Evolutionary conservation across 805 yeast species (phyloP).

Genomic region (Wickerhamiella domercqiae): DNA sequence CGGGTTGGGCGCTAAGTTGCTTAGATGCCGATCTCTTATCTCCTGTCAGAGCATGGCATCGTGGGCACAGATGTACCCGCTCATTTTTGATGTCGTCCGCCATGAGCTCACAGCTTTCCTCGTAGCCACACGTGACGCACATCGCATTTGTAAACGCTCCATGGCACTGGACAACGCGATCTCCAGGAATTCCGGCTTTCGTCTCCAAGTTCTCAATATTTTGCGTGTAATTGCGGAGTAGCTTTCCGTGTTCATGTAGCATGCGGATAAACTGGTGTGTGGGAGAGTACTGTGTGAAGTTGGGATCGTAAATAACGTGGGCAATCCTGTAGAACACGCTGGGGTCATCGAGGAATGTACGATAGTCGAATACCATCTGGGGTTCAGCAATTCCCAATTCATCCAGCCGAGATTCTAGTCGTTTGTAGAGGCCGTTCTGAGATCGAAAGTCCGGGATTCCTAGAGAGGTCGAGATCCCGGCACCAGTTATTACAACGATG

Average conservation of each 20-base stretch:
- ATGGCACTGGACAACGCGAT: constrained; percentile 72
- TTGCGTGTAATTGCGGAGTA: constrained; percentile 76
- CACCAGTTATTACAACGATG: constrained; percentile 72
- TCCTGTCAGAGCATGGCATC: constrained; percentile 9
- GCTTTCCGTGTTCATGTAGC: constrained; percentile 59
- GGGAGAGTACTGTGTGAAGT: constrained; percentile 46
- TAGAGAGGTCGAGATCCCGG: constrained; percentile 78
- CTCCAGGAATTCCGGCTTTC: constrained; percentile 56
- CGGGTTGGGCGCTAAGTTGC: constrained; percentile 28
- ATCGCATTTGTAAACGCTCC: constrained; percentile 85
- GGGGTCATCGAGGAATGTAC: constrained; percentile 62
- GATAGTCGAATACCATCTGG: constrained; percentile 72
- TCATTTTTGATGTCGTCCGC: constrained; percentile 42
- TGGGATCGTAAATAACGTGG: constrained; percentile 68
- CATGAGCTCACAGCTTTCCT: constrained; percentile 45
- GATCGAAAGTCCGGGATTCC: constrained; percentile 92
- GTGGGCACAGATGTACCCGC: constrained; percentile 58
- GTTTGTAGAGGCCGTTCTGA: constrained; percentile 67
- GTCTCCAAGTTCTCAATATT: constrained; percentile 78
- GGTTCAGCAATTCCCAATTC: constrained; percentile 68
- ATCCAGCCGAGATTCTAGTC: too few relatives aligned
- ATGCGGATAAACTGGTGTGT: constrained; percentile 65
- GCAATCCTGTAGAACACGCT: constrained; percentile 75
- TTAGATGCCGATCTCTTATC: constrained; percentile 4
- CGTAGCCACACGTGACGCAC: constrained; percentile 59